A percentile compares a stretch with the other conserved stretches of the same genome.
Conservation (phyloP, 257 asterid genomes). For the Echium plantagineum region DNA sequence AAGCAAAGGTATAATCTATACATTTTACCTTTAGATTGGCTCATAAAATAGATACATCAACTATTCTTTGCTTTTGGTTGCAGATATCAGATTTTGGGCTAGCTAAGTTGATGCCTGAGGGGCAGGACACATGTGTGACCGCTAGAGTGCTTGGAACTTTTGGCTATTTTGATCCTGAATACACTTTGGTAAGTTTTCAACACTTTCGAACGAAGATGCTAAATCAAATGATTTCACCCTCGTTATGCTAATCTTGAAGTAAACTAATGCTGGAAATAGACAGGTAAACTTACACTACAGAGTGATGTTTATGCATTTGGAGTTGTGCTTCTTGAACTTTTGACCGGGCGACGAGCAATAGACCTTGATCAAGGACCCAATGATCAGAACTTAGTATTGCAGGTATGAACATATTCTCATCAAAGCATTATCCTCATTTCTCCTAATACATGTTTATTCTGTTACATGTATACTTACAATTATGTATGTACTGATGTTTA, state of each 20-base stretch:
- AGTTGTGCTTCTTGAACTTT: constrained; percentile 88
- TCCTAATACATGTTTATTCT: background rate
- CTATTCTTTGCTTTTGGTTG: background rate
- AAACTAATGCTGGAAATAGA: constrained; percentile 46
- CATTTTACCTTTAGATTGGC: background rate
- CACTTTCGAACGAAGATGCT: background rate
- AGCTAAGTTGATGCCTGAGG: constrained; percentile 92
- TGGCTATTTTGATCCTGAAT: constrained; percentile 97
- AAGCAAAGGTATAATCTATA: constrained; percentile 63
- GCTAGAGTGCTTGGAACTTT: constrained; percentile 88
- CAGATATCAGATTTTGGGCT: constrained; percentile 98
- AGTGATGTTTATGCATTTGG: constrained; percentile 98
- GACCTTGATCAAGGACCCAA: constrained; percentile 90
- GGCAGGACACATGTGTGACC: constrained; percentile 77
- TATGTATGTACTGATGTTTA: constrained; percentile 1
- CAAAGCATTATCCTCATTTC: constrained; percentile 1
- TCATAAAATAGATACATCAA: constrained; percentile 7
- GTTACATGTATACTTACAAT: background rate
- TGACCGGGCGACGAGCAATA: constrained; percentile 93
- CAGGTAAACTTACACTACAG: constrained; percentile 95
- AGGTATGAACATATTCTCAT: constrained; percentile 34
- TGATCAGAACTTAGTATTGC: constrained; percentile 84
- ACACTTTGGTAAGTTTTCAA: constrained; percentile 67
- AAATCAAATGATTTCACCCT: background rate
- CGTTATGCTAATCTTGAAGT: too few relatives aligned